These are phyloP conservation scores for Oidiodendron maius DNA, from an alignment of 495 filamentous ascomycete genomes.

Conservation along the genomic window DNA sequence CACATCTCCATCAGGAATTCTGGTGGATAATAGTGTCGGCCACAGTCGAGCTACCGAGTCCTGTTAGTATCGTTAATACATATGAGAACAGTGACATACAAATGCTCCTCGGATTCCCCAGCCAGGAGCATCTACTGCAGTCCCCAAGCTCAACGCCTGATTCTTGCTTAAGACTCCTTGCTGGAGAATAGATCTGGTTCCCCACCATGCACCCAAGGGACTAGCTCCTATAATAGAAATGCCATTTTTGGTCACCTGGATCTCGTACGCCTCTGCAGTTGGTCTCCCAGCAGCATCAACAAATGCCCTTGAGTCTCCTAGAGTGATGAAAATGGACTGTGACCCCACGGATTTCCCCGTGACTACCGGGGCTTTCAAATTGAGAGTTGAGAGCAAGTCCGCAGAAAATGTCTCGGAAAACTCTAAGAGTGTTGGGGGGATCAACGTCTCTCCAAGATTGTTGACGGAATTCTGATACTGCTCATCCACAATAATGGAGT, in stretches of 20 bases:
- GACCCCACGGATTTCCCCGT: constrained; percentile 12
- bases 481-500: constrained; percentile 36
- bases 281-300: constrained; percentile 33
- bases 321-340: constrained; percentile 36
- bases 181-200: constrained; percentile 43
- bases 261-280: constrained; percentile 42
- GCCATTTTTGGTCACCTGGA: constrained; percentile 29
- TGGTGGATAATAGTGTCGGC: constrained; percentile 44
- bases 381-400: constrained; percentile 30
- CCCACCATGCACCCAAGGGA: constrained; percentile 48
- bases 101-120: constrained; percentile 38
- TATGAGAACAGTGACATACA: constrained; percentile 3
- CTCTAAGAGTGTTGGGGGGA: constrained; percentile 36
- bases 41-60: constrained; percentile 39
- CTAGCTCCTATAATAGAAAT: constrained; percentile 43
- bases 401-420: constrained; percentile 38
- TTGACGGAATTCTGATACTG: constrained; percentile 31
- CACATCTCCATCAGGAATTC: constrained; percentile 46
- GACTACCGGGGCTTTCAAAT: constrained; percentile 22
- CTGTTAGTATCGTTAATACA: constrained; percentile 11
- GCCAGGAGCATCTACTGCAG: constrained; percentile 36
- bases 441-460: constrained; percentile 37
- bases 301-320: constrained; percentile 35
- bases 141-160: constrained; percentile 29
- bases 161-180: constrained; percentile 31